A percentile compares a stretch with the other conserved stretches of the same genome.
Conservation (phyloP, 1,284 basidiomycete genomes). For the Fomitopsis betulina region DNA sequence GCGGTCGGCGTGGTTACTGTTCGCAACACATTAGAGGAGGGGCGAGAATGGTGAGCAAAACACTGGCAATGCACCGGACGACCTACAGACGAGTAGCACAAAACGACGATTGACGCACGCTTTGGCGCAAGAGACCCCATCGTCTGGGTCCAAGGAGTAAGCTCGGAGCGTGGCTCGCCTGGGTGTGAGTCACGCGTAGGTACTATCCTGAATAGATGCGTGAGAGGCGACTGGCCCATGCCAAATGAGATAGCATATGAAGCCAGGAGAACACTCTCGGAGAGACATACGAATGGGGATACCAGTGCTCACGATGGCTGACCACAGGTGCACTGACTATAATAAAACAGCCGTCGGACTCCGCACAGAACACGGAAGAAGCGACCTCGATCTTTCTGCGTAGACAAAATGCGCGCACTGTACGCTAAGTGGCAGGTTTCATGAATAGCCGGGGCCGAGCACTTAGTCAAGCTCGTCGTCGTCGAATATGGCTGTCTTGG, state of each 20-base stretch:
- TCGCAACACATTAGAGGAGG: background rate
- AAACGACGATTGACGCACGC: background rate
- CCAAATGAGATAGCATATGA: background rate
- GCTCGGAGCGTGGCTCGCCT: background rate
- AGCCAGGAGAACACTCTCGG: background rate
- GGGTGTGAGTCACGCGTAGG: background rate
- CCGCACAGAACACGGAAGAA: background rate
- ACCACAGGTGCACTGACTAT: background rate
- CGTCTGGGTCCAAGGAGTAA: background rate
- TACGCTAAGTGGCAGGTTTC: background rate
- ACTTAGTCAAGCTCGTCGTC: slow-evolving; percentile 51
- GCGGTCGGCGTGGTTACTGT: background rate
- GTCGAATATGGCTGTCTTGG: slow-evolving; percentile 72
- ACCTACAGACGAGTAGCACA: background rate
- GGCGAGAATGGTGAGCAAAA: background rate
- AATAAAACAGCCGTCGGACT: background rate
- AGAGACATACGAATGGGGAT: background rate
- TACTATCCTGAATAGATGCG: background rate
- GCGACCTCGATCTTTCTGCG: background rate
- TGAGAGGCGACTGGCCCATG: background rate
- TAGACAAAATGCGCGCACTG: background rate
- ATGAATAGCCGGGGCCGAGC: background rate
- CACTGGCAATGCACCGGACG: background rate
- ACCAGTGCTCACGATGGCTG: background rate
- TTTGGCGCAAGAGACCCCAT: background rate